These are phyloP conservation scores for Sarocladium kiliense DNA, from an alignment of 2,329 filamentous ascomycete genomes.

Conservation along the genomic window DNA sequence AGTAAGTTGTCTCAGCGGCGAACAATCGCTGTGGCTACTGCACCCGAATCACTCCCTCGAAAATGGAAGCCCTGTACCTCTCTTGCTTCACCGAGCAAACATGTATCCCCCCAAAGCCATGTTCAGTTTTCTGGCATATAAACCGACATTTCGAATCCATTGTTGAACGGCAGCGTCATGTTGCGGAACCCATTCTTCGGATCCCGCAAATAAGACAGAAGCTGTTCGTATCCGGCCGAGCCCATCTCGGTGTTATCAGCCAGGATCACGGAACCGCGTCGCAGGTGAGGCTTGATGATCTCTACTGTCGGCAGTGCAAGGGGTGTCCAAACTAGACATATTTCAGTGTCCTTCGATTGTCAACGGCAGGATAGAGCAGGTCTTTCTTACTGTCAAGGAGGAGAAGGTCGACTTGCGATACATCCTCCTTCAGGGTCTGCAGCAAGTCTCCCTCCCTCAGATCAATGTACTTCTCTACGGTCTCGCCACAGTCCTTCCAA, in stretches of 20 bases:
- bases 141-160: slow-evolving; percentile 24
- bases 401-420: slow-evolving; percentile 50
- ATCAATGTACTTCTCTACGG: slow-evolving; percentile 46
- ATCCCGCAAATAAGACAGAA: slow-evolving; percentile 39
- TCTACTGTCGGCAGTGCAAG: slow-evolving; percentile 48
- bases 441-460: slow-evolving; percentile 51
- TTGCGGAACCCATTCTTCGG: slow-evolving; percentile 43
- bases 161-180: slow-evolving; percentile 24
- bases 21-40: too few species aligned
- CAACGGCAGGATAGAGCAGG: neutral
- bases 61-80: too few species aligned
- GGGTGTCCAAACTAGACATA: slow-evolving; percentile 45
- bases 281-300: slow-evolving; percentile 38
- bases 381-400: slow-evolving; percentile 53
- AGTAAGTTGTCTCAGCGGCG: too few species aligned
- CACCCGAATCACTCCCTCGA: too few species aligned
- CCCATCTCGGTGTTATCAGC: slow-evolving; percentile 41
- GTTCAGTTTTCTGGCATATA: slow-evolving; percentile 12
- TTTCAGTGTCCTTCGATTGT: neutral
- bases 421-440: slow-evolving; percentile 41
- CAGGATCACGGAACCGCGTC: slow-evolving; percentile 41
- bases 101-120: too few species aligned
- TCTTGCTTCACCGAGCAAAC: too few species aligned
- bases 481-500: slow-evolving; percentile 46
- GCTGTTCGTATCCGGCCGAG: slow-evolving; percentile 37